Evolutionary conservation across 495 filamentous ascomycete genomes (phyloP), one percentile per base, ranked within the genome.

Genomic region (Copromyces sp.): DNA sequence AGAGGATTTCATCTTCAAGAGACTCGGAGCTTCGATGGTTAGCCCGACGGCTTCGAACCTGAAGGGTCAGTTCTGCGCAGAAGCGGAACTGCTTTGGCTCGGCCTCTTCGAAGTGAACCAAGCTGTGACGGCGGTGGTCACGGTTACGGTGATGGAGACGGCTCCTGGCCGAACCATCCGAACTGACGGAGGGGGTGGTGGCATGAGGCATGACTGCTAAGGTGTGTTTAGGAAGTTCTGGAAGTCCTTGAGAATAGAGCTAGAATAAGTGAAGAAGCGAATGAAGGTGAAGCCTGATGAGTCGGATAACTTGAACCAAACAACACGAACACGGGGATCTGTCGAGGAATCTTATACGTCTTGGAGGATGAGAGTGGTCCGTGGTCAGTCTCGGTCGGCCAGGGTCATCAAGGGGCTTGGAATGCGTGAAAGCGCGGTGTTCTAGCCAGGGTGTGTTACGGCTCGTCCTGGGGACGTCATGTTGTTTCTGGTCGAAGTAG

Each of bases 41-140:
- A 35, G 69, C 71, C n/a, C 69, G 59, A 9, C 78, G 76, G 74
- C 77, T 79, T 44, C 78, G 74, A 38, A 79, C 44, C 69, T 78
- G 71, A 17, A 80, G 72, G 71, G 73, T 74, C 16, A 80, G 69
- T 38, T 78, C 78, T 73, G 77, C 70, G 53, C 74, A 77, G 70
- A 80, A 76, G 68, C 73, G 75, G 76, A 80, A 79, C 45, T 80
- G 76, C 2, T 76, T 75, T 7, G 47, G 7, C 3, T 42, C 37
- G 5, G 70, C 37, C 37, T 53, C 29, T 65, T 65, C 53, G 14
- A 65, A 35, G 24, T 17, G 5, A 37, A 65, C 29, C 24, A 61
- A 3, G 53, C 53, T 61, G 24, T 61, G 53, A 61, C 53, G 29
- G 14, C 29, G 29, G 14, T 65, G 53, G 6, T 65, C 29, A 37